phyloP scores from a whole-genome alignment of 176 grass and related monocot genomes.

The Rhynchospora pubera region DNA sequence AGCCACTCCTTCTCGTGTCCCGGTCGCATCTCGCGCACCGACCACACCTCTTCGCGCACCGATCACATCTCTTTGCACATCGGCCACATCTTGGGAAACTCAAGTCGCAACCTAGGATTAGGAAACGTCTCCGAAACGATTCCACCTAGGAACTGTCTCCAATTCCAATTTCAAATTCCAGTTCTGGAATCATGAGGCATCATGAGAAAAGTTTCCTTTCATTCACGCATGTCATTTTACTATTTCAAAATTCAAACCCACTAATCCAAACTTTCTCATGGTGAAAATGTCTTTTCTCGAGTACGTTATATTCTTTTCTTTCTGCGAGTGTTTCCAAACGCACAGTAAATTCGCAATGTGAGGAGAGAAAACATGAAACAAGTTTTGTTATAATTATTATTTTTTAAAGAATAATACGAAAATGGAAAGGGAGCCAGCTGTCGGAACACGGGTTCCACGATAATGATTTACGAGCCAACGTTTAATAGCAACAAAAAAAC shows the following conservation, averaged over 20 bases:
- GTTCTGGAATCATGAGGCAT: background rate
- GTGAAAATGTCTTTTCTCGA: no score
- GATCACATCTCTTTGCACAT: no score
- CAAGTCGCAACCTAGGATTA: background rate
- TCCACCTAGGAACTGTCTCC: background rate
- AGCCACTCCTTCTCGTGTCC: no score
- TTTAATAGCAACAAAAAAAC: no score
- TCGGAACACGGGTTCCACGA: background rate
- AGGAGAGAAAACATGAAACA: background rate
- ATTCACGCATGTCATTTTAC: background rate
- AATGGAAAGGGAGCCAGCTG: constrained; percentile 3
- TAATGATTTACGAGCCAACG: constrained; percentile 1
- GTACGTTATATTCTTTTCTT: background rate
- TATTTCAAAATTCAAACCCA: background rate
- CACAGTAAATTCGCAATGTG: background rate
- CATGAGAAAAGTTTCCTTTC: background rate
- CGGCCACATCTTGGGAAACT: no score
- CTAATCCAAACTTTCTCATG: background rate
- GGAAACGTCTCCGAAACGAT: background rate
- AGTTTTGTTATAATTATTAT: background rate
- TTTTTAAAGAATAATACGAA: background rate
- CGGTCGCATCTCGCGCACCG: no score
- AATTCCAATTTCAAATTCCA: background rate
- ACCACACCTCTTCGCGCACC: no score
- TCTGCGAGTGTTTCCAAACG: background rate